A percentile compares a stretch with the other conserved stretches of the same genome.
Conservation (phyloP, 2,329 filamentous ascomycete species). For the Lecanosticta acicola region DNA sequence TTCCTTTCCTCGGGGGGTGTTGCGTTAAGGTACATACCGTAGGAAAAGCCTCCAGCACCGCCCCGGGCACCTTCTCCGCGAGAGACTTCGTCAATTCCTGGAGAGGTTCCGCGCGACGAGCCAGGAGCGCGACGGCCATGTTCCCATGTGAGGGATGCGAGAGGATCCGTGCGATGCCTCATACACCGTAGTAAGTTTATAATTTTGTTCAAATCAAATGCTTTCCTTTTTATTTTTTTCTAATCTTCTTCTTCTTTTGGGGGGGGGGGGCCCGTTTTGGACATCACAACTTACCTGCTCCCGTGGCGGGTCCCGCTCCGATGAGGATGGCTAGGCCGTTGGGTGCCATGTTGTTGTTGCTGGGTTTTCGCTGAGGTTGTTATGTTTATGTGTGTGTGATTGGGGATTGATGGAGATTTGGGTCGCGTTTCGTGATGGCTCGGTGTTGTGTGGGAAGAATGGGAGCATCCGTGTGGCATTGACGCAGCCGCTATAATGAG, state of each 20-base stretch:
- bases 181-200: background rate
- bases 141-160: slow-evolving; percentile 49
- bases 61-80: slow-evolving; percentile 37
- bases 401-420: too few species aligned
- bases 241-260: background rate
- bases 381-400: too few species aligned
- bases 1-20: too few species aligned
- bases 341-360: slow-evolving; percentile 38
- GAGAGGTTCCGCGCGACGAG: slow-evolving; percentile 45
- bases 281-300: slow-evolving; percentile 24
- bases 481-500: background rate
- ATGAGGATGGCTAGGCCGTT: slow-evolving; percentile 48
- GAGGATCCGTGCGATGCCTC: slow-evolving; percentile 52
- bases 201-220: too few species aligned
- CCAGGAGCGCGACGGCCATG: slow-evolving; percentile 51
- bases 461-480: background rate
- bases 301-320: slow-evolving; percentile 45
- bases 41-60: slow-evolving; percentile 48
- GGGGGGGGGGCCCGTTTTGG: too few species aligned
- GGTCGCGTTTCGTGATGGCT: too few species aligned
- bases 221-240: background rate
- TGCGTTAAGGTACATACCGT: slow-evolving; percentile 21
- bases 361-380: too few species aligned
- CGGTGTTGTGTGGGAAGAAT: too few species aligned
- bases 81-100: slow-evolving; percentile 40